Evolutionary conservation across 179 eudicot species (phyloP), one percentile per base, ranked within the genome.

Genomic region (Vitellaria paradoxa): DNA sequence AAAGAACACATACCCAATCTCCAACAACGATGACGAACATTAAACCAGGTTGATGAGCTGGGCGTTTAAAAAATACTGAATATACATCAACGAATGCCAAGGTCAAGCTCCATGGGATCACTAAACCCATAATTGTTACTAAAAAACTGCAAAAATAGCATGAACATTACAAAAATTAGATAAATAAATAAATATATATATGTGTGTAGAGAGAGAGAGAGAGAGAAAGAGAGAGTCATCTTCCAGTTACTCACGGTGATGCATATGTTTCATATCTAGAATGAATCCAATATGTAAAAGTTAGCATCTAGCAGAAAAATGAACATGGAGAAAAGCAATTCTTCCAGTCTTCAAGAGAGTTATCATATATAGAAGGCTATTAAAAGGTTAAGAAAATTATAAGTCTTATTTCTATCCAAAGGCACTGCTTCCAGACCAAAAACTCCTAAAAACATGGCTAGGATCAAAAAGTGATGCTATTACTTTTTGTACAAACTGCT

Each of bases 21-120:
- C 92, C 97, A 30, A 87, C 71, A 17, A 87, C 79, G 26, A 92
- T 85, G 56, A 87, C 76, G 5, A 86, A 77, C 83, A 89, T 82
- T 59, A 90, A 77, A 66, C 89, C 89, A 0, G 81, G 85, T 81
- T 89, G 94, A 52, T 88, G 91, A 45, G 88, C 6, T 21, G 95
- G 94, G 64, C 87, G 83, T 74, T 86, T 89, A 40, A 87, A 74
- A 62, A 90, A 87, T 50, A 91, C 85, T 0, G 91, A 85, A 74
- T 89, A 92, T 13, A 78, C 90, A 72, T 93, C 98, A 20, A 89
- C 90, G 60, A 92, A 65, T 47, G 92, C 94, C 45, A 93, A 71
- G 13, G 94, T 89, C 82, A 89, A 75, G 80, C 98, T 92, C 98
- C 98, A 93, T 18, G 97, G 97, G 78, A 89, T 87, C 71, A 92